phyloP scores from a whole-genome alignment of 148 eudicot species.

The Mesembryanthemum crystallinum region DNA sequence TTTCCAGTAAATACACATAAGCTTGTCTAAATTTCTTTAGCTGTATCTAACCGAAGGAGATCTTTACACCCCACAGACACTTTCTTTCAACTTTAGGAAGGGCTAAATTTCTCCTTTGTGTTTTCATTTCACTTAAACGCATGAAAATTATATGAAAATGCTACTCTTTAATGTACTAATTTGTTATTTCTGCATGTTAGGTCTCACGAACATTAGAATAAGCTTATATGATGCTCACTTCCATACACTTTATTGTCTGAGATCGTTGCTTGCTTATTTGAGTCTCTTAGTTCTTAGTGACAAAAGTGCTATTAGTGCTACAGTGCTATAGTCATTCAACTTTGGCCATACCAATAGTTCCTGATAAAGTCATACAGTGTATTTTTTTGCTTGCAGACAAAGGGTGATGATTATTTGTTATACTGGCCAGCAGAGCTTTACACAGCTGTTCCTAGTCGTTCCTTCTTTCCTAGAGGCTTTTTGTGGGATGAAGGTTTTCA shows the following conservation, averaged over 20 bases:
- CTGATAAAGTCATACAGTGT: conserved; percentile 35
- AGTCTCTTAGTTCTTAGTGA: conserved; percentile 4
- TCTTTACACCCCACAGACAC: neutral
- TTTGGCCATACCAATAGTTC: conserved; percentile 4
- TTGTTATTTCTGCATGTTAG: neutral
- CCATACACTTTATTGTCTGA: no score
- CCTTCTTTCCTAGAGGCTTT: conserved; percentile 93
- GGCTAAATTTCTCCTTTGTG: neutral
- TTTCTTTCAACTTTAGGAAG: conserved; percentile 5
- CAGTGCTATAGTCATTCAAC: neutral
- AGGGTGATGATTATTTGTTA: conserved; percentile 48
- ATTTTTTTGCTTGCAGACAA: conserved; percentile 47
- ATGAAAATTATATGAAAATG: neutral
- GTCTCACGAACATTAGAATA: neutral
- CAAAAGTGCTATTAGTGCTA: neutral
- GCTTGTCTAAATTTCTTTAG: neutral
- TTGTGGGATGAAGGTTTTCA: conserved; percentile 99
- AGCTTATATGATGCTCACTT: neutral
- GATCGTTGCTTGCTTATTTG: conserved; percentile 4
- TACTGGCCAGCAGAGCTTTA: conserved; percentile 99
- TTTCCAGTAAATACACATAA: neutral
- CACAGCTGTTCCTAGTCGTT: conserved; percentile 98
- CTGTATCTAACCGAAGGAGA: neutral
- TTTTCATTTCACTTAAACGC: neutral
- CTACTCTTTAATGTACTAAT: neutral